phyloP scores from a whole-genome alignment of 1,139 yeast species.

The Pichiaceae sp. region DNA sequence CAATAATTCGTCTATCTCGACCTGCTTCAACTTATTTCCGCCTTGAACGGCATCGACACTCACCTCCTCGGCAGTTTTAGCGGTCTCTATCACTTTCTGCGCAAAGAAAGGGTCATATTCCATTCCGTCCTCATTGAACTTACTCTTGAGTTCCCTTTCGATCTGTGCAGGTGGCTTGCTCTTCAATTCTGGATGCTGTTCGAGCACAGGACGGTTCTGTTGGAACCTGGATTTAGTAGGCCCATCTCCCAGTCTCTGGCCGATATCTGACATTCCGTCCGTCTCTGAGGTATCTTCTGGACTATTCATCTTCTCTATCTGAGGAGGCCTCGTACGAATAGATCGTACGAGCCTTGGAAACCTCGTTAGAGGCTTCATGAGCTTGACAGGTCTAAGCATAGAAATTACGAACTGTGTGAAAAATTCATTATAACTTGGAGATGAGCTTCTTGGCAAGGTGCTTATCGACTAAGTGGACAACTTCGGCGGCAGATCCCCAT shows the following conservation, averaged over 20 bases:
- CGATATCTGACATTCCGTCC: background rate
- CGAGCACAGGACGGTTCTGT: background rate
- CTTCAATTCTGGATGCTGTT: background rate
- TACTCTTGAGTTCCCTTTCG: slow-evolving; percentile 15
- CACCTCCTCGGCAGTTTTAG: slow-evolving; percentile 14
- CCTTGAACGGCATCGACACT: slow-evolving; percentile 9
- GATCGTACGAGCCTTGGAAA: background rate
- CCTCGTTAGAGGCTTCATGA: too few species aligned
- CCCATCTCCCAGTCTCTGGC: background rate
- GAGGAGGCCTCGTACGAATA: slow-evolving; percentile 18
- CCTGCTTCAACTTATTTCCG: slow-evolving; percentile 7
- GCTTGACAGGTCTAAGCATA: too few species aligned
- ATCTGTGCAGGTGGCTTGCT: slow-evolving; percentile 18
- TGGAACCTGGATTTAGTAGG: background rate
- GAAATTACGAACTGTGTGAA: too few species aligned
- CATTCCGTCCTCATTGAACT: slow-evolving; percentile 18
- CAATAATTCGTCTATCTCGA: slow-evolving; percentile 14
- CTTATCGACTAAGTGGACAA: slow-evolving; percentile 4
- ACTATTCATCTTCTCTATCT: background rate
- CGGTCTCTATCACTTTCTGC: slow-evolving; percentile 16
- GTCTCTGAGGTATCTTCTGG: background rate
- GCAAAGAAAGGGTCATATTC: slow-evolving; percentile 22
- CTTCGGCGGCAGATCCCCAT: slow-evolving; percentile 15
- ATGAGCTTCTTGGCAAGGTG: background rate
- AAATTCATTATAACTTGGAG: background rate